Conservation (phyloP, 345 rosid species). For the Linum trigynum region DNA sequence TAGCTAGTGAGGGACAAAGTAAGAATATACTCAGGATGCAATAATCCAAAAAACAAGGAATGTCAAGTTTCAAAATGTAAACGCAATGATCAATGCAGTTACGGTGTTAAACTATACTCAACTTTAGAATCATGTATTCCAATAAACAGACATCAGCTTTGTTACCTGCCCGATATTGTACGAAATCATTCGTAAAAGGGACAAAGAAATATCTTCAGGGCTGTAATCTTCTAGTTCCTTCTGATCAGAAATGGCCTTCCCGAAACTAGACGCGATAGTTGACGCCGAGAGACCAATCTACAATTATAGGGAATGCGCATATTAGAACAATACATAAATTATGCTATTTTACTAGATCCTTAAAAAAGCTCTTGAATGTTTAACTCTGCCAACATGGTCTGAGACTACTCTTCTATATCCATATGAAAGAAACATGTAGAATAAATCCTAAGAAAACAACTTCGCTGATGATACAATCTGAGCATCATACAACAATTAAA, state of each 20-base stretch:
- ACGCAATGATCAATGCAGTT: no score
- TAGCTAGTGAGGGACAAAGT: not conserved
- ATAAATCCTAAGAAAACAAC: no score
- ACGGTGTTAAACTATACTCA: no score
- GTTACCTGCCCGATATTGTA: conserved; percentile 96
- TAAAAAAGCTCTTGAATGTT: not conserved
- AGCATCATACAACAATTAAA: not conserved
- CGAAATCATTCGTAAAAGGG: conserved; percentile 97
- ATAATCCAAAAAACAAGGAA: conserved; percentile 4
- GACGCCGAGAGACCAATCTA: conserved; percentile 98
- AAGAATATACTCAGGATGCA: conserved; percentile 4
- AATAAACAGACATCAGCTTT: not conserved
- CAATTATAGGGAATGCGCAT: not conserved
- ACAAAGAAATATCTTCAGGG: conserved; percentile 92
- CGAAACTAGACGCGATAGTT: conserved; percentile 97
- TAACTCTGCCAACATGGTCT: no score
- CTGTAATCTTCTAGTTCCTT: conserved; percentile 89
- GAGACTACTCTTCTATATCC: not conserved
- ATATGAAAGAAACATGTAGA: not conserved
- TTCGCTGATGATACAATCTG: no score
- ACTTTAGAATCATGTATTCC: no score
- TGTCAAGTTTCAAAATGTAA: no score
- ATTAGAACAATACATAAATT: not conserved
- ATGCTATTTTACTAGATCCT: not conserved
- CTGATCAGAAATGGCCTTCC: conserved; percentile 85